A percentile compares a stretch with the other conserved stretches of the same genome.
These are phyloP conservation scores for Lentinus brumalis DNA, from an alignment of 768 basidiomycete species.

Conservation along the genomic window DNA sequence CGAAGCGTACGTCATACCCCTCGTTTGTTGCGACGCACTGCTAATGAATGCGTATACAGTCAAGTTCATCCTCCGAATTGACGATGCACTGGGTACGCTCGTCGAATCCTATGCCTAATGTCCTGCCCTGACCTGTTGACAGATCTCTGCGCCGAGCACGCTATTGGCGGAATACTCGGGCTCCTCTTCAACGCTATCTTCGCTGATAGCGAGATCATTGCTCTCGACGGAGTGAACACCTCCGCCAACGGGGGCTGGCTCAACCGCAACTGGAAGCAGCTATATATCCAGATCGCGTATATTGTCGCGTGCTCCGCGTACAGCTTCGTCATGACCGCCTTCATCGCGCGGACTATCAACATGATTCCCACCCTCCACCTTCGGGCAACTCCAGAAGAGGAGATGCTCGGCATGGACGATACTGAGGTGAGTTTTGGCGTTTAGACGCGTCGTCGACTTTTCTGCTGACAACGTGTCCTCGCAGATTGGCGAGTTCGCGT, in stretches of 20 bases:
- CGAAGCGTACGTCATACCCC: constrained; percentile 56
- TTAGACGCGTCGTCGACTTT: background rate
- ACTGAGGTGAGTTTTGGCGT: constrained; percentile 53
- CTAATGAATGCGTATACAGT: constrained; percentile 42
- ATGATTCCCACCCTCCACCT: constrained; percentile 75
- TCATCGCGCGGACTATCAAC: constrained; percentile 84
- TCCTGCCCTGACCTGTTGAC: background rate
- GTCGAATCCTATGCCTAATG: background rate
- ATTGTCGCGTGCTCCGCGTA: constrained; percentile 77
- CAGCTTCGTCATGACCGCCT: constrained; percentile 73
- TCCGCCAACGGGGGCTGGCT: constrained; percentile 81
- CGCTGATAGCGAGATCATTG: constrained; percentile 75
- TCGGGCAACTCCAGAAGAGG: constrained; percentile 61
- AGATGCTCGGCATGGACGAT: constrained; percentile 86
- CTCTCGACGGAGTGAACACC: constrained; percentile 70
- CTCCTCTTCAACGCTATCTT: constrained; percentile 84
- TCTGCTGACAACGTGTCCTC: constrained; percentile 38
- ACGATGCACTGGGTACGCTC: constrained; percentile 71
- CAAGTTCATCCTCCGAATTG: constrained; percentile 69
- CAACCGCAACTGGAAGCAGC: constrained; percentile 76
- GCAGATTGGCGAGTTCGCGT: constrained; percentile 55
- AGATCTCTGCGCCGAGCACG: constrained; percentile 89
- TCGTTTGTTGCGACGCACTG: background rate
- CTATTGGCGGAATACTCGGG: constrained; percentile 80
- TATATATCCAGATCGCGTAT: constrained; percentile 79